phyloP scores from a whole-genome alignment of 164 flowering plant genomes.

The Tinospora cordifolia region DNA sequence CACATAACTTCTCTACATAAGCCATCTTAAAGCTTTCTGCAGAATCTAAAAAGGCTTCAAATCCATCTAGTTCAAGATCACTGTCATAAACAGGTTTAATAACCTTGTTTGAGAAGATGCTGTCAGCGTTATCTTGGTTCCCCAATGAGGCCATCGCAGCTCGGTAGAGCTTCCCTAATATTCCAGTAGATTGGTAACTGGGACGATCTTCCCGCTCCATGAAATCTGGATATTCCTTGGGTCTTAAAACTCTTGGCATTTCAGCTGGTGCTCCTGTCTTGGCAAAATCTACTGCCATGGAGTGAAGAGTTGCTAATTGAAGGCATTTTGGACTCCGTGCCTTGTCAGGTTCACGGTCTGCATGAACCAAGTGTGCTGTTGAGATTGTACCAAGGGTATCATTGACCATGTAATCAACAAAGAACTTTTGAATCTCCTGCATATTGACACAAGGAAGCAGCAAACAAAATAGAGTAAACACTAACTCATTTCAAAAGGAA shows the following conservation, averaged over 20 bases:
- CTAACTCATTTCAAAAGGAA: neutral
- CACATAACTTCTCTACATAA: slow-evolving; percentile 46
- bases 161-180: slow-evolving; percentile 78
- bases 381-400: slow-evolving; percentile 78
- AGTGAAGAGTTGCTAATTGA: slow-evolving; percentile 71
- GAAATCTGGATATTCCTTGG: slow-evolving; percentile 80
- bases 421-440: slow-evolving; percentile 87
- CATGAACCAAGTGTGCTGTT: slow-evolving; percentile 69
- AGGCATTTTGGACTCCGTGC: slow-evolving; percentile 73
- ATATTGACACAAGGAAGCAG: neutral
- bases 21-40: slow-evolving; percentile 48
- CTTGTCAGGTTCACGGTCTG: slow-evolving; percentile 71
- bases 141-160: slow-evolving; percentile 28
- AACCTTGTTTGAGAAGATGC: slow-evolving; percentile 25
- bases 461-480: neutral
- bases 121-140: slow-evolving; percentile 17
- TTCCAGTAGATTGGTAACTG: slow-evolving; percentile 51
- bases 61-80: slow-evolving; percentile 64
- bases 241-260: slow-evolving; percentile 68
- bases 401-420: slow-evolving; percentile 83
- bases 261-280: slow-evolving; percentile 94
- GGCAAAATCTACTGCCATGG: slow-evolving; percentile 98
- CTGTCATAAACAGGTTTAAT: slow-evolving; percentile 43
- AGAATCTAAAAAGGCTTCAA: slow-evolving; percentile 42
- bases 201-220: slow-evolving; percentile 68